Conservation (phyloP, 768 basidiomycete species). For the Phaffia tasmanica region DNA sequence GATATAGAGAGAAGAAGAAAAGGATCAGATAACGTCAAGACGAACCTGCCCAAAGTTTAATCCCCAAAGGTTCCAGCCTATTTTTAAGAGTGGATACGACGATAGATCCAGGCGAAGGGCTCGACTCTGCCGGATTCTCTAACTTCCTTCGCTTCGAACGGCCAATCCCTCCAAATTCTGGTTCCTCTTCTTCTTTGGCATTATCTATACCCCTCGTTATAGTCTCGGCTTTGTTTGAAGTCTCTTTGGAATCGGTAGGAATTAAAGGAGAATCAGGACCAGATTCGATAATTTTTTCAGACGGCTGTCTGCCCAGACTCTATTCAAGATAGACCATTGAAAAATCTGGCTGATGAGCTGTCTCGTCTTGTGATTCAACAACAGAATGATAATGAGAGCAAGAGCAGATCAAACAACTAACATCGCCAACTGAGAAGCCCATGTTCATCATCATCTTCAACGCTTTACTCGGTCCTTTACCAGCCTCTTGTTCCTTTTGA, state of each 20-base stretch:
- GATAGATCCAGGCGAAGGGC: too few species aligned
- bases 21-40: too few species aligned
- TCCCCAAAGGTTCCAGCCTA: constrained; percentile 56
- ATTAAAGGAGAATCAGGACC: constrained; percentile 29
- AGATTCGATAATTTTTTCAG: too few species aligned
- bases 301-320: too few species aligned
- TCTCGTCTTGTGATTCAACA: neutral
- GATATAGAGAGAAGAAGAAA: neutral
- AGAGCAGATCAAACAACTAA: constrained; percentile 45
- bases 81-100: constrained; percentile 36
- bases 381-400: neutral
- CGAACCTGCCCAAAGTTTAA: constrained; percentile 74
- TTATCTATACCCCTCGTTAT: neutral
- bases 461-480: constrained; percentile 51
- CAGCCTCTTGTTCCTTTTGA: constrained; percentile 53
- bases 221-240: neutral
- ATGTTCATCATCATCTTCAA: constrained; percentile 86
- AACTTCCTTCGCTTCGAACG: constrained; percentile 11
- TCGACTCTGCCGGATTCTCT: neutral
- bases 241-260: constrained; percentile 25
- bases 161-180: constrained; percentile 9
- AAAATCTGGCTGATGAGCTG: too few species aligned
- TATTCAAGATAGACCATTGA: too few species aligned
- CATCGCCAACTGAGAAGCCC: constrained; percentile 78
- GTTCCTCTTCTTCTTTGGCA: neutral